Base-by-base conservation (phyloP, 106 monocot species). In the Posidonia australis region DNA sequence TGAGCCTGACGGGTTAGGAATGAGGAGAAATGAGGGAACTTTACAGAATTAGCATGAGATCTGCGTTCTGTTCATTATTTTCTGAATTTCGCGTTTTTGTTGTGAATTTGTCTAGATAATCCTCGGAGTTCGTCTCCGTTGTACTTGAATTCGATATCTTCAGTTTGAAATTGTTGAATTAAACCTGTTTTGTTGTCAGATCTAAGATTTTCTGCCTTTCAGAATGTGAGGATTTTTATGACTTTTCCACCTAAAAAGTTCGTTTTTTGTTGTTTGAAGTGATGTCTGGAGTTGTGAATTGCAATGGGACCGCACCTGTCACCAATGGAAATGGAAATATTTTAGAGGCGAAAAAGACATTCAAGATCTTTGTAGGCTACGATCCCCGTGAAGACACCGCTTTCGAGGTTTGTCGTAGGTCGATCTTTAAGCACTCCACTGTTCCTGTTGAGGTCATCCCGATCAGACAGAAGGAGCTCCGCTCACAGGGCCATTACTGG, bases 341-440 rank as follows among this genome's bases (percentile, higher is more conserved):
- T 5, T 9, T 1, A 1, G 12, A 0, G 44, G 61, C 18, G 20
- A 41, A 45, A 28, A 31, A 17, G 32, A 71, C 82, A 21, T 87
- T 92, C 77, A 76, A 71, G 74, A 74, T 92, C 64, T 92, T 88
- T 73, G 72, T 92, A 58, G 92, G 92, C 13, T 88, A 92, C 78
- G 92, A 92, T 78, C 85, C 92, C 27, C 70, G 78, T 19, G 92
- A 92, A 73, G 70, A 78, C 58, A 58, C 68, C n/a, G 93, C 93
- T 29, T 93, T 65, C 80, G 58, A 77, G 44, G 89, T 93, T 1
- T 93, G 93, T 77, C 77, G 81, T 20, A 83, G 69, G 27, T 83
- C 89, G 53, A 79, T 93, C 54, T 76, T 85, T 21, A 82, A 69
- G 69, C 88, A 60, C 67, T 77, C 85, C 41, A 72, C 88, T 14